Evolutionary conservation across 139 green algal species (phyloP), one percentile per base, ranked within the genome.

Genomic region (Chlorella sp.): DNA sequence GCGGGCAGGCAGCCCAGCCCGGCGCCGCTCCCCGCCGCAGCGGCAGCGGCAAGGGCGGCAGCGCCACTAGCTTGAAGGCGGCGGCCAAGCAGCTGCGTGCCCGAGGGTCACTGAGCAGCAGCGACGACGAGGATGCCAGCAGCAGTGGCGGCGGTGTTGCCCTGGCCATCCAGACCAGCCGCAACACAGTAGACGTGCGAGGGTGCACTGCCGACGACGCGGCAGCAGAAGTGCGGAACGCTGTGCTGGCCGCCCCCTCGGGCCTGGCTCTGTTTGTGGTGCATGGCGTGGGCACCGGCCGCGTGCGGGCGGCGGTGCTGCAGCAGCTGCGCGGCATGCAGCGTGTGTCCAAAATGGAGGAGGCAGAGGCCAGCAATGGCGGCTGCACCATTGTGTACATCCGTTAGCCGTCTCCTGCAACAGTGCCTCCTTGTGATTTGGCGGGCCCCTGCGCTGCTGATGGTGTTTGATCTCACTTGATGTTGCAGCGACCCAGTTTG

Each of bases 161-260:
- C 1, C 15, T 87, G 39, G 87, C 85, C 32, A 82, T 93, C 63
- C 87, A 92, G 82, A 86, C 74, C 4, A 62, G 51, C 9, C 26
- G 38, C 62, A 94, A 94, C 74, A 92, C 91, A 16, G 55, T 93
- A 23, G 91, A 94, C 56, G 73, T 93, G 32, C 71, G 91, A 4
- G 91, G 91, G 44, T 41, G 73, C 78, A 13, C 34, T 1, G 62
- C 71, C 7, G 65, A 87, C 13, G 84, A 89, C 28, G 89, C 87
- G 15, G 55, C 75, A 9, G 60, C 57, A 25, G 63, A 44, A 56
- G 80, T 92, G 15, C 70, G 89, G 32, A 41, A 34, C 5, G 74
- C 76, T 28, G 21, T 91, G 30, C 36, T n/a, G 68, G 64, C 47
- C 16, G 75, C 64, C 0, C 25, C 69, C 4, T 26, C 56, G 7